Evolutionary conservation across 2,329 filamentous ascomycete genomes (phyloP).

Genomic region (Fusarium verticillioides): DNA sequence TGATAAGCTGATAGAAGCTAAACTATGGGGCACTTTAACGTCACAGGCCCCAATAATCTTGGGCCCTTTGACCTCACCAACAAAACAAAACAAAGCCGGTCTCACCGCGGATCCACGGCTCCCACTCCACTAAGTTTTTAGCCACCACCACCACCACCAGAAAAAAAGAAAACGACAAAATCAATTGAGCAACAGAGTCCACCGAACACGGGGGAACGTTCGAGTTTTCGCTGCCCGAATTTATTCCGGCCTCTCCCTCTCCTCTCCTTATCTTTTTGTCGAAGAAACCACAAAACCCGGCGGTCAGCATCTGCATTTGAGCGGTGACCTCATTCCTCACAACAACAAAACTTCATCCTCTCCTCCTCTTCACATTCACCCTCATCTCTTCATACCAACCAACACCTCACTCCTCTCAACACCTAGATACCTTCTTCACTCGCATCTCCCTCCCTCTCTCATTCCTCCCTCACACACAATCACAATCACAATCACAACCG

Average conservation of each 20-base stretch:
- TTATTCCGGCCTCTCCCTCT: constrained; percentile 18
- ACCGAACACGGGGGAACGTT: constrained; percentile 35
- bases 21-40: constrained; percentile 21
- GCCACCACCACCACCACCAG: constrained; percentile 3
- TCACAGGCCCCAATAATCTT: constrained; percentile 24
- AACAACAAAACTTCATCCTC: constrained; percentile 2
- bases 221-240: constrained; percentile 26
- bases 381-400: background rate
- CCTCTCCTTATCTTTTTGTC: background rate
- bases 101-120: constrained; percentile 12
- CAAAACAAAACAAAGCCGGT: background rate
- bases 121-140: constrained; percentile 19
- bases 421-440: background rate
- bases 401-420: background rate
- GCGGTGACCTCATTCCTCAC: constrained; percentile 36
- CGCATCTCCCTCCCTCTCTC: background rate
- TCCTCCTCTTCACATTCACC: background rate
- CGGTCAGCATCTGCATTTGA: constrained; percentile 22
- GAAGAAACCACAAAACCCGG: constrained; percentile 32
- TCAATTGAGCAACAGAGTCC: constrained; percentile 3
- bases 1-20: constrained; percentile 29
- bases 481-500: background rate
- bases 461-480: background rate
- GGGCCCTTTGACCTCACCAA: constrained; percentile 3
- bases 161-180: background rate